These are phyloP conservation scores for Tylopilus felleus DNA, from an alignment of 768 basidiomycete species.

Conservation along the genomic window DNA sequence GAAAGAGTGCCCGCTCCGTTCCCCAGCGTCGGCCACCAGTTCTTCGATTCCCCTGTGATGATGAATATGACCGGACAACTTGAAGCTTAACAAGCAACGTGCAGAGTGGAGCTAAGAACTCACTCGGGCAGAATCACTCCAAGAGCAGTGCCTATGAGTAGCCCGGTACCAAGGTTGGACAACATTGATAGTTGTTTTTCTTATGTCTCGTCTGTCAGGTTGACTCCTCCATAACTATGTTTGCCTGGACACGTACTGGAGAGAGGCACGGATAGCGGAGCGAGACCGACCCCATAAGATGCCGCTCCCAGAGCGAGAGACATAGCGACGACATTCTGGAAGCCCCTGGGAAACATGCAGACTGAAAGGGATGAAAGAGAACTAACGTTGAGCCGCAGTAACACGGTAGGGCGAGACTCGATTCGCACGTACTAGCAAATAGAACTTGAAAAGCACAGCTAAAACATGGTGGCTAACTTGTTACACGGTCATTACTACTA, in stretches of 20 bases:
- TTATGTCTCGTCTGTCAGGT: constrained; percentile 35
- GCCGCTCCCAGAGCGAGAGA: constrained; percentile 55
- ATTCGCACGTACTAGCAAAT: not conserved
- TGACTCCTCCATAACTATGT: not conserved
- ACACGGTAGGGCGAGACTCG: not conserved
- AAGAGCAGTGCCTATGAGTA: constrained; percentile 85
- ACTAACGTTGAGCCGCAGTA: not conserved
- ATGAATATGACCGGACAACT: not conserved
- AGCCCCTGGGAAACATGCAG: constrained; percentile 23
- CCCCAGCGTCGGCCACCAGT: constrained; percentile 36
- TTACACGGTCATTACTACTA: too few species aligned
- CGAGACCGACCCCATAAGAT: constrained; percentile 67
- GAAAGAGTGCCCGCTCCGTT: constrained; percentile 43
- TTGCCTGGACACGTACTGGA: constrained; percentile 46
- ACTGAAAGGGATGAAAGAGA: not conserved
- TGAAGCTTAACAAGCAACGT: not conserved
- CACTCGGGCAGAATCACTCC: constrained; percentile 94
- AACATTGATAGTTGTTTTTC: constrained; percentile 44
- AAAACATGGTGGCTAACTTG: too few species aligned
- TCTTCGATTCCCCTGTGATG: constrained; percentile 69
- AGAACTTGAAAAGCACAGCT: too few species aligned
- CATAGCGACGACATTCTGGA: constrained; percentile 40
- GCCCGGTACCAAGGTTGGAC: constrained; percentile 69
- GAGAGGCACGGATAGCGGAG: constrained; percentile 72
- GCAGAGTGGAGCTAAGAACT: constrained; percentile 31